Evolutionary conservation across 2,329 filamentous ascomycete species (phyloP).

Genomic region (Alternaria arbusti): DNA sequence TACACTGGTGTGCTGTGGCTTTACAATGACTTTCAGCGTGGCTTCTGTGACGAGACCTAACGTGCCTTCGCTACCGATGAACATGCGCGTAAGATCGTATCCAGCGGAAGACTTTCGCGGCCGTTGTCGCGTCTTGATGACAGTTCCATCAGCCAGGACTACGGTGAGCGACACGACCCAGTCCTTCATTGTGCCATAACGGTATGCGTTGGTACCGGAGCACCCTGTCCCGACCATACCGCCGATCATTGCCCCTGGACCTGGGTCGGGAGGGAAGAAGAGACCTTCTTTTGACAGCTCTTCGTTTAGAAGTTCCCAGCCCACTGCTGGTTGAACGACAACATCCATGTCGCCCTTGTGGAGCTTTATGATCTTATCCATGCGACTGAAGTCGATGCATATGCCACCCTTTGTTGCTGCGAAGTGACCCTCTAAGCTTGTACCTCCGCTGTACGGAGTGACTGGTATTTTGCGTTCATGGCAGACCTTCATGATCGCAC

Average conservation of each 20-base stretch:
- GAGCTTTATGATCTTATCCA: constrained; percentile 80
- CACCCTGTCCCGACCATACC: constrained; percentile 84
- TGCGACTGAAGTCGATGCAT: constrained; percentile 83
- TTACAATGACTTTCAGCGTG: constrained; percentile 82
- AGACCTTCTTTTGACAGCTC: constrained; percentile 73
- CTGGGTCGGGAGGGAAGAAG: constrained; percentile 92
- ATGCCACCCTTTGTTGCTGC: constrained; percentile 82
- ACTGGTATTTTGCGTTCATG: constrained; percentile 82
- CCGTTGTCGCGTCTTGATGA: constrained; percentile 87
- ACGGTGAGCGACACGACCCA: constrained; percentile 90
- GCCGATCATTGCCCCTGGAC: constrained; percentile 89
- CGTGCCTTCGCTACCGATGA: constrained; percentile 91
- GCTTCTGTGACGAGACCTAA: constrained; percentile 91
- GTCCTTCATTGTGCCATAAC: constrained; percentile 93
- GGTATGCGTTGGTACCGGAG: constrained; percentile 85
- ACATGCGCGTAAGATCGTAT: constrained; percentile 88
- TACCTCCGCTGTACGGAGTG: constrained; percentile 85
- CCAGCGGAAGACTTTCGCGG: constrained; percentile 89
- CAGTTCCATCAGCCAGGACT: constrained; percentile 85
- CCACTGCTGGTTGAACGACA: constrained; percentile 69
- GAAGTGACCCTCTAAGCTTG: constrained; percentile 88
- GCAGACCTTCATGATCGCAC: constrained; percentile 87
- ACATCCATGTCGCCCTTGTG: constrained; percentile 73
- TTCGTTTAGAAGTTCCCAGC: constrained; percentile 87
- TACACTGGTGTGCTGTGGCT: constrained; percentile 79